Evolutionary conservation across 208 protist genomes (phyloP).

Genomic region (Leishmania braziliensis): DNA sequence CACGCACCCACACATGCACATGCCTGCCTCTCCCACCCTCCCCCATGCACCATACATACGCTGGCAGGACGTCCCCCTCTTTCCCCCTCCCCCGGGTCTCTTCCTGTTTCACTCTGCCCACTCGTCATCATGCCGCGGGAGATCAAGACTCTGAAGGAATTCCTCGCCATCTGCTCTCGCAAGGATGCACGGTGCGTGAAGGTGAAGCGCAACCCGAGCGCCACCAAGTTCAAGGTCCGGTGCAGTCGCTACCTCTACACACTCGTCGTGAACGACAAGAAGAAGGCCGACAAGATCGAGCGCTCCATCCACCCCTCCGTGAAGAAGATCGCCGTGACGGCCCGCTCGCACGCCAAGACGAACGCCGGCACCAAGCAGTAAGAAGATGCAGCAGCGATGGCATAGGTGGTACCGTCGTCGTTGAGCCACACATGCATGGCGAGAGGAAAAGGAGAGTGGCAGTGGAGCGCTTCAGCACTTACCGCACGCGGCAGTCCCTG

Average conservation of each 20-base stretch:
- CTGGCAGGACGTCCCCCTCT: background rate
- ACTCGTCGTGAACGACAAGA: conserved; percentile 89
- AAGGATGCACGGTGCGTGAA: conserved; percentile 93
- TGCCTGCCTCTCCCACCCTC: too few species aligned
- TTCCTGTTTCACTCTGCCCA: background rate
- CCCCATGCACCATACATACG: background rate
- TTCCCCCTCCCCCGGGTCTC: background rate
- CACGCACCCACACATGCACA: background rate
- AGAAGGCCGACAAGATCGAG: conserved; percentile 93
- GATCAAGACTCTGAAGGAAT: conserved; percentile 94
- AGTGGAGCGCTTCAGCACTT: background rate
- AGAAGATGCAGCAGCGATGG: background rate
- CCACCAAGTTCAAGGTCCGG: conserved; percentile 95
- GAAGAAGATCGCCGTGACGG: conserved; percentile 89
- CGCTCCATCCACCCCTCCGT: conserved; percentile 88
- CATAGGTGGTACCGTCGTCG: background rate
- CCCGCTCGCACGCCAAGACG: conserved; percentile 83
- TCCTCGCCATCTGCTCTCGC: conserved; percentile 92
- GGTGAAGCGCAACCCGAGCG: conserved; percentile 91
- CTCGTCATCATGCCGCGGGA: conserved; percentile 77
- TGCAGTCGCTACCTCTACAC: conserved; percentile 94
- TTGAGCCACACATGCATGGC: background rate
- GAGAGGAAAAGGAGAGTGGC: background rate
- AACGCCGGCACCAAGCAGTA: conserved; percentile 78
- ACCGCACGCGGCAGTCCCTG: background rate